A percentile compares a stretch with the other conserved stretches of the same genome.
phyloP scores from a whole-genome alignment of 202 grass and related monocot species.

The Elaeis oleifera region DNA sequence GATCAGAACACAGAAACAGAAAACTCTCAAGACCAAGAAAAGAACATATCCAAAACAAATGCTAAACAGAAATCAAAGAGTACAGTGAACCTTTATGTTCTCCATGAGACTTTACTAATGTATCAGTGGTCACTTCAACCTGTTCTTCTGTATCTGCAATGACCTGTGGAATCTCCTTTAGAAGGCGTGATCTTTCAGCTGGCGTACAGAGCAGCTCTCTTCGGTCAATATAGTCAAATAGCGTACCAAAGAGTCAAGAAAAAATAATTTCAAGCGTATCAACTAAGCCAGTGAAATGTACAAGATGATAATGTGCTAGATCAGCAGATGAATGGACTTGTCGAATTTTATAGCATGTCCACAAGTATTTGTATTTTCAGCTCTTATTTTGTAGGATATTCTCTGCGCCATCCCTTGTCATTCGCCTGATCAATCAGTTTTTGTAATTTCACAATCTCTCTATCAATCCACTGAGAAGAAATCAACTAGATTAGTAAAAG shows the following conservation, averaged over 20 bases:
- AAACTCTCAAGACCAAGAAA: constrained; percentile 12
- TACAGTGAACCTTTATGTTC: constrained; percentile 35
- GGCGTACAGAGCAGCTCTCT: constrained; percentile 42
- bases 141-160: constrained; percentile 39
- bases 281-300: background rate
- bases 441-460: constrained; percentile 49
- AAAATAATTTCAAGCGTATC: constrained; percentile 18
- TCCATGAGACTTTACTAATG: constrained; percentile 16
- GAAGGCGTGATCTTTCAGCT: constrained; percentile 49
- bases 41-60: background rate
- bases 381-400: constrained; percentile 67
- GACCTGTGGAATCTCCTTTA: constrained; percentile 58
- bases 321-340: too few relatives aligned
- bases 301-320: too few relatives aligned
- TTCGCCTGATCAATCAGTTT: constrained; percentile 39
- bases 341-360: too few relatives aligned
- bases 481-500: constrained; percentile 11
- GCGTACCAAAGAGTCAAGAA: constrained; percentile 57
- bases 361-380: too few relatives aligned
- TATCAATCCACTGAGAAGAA: constrained; percentile 70
- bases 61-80: background rate
- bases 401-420: constrained; percentile 46
- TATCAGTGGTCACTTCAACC: constrained; percentile 24
- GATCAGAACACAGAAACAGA: background rate
- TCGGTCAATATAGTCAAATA: constrained; percentile 38